phyloP scores from a whole-genome alignment of 2,329 filamentous ascomycete genomes.

The Xylaria sp. region DNA sequence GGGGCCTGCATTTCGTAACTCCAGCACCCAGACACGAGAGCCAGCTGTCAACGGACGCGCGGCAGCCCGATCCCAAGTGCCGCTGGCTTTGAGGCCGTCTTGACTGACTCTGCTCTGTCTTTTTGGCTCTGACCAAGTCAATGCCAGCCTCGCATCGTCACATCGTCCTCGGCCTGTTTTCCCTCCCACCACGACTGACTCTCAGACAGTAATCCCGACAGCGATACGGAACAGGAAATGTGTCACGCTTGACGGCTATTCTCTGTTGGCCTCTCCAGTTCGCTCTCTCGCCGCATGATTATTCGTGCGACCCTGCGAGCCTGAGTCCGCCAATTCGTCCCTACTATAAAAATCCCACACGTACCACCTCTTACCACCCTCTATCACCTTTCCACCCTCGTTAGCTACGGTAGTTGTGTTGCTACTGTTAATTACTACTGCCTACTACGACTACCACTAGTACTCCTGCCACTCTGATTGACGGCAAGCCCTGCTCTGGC shows the following conservation, averaged over 20 bases:
- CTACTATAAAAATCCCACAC: constrained; percentile 2
- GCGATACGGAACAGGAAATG: background rate
- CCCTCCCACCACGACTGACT: constrained; percentile 8
- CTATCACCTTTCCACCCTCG: too few species aligned
- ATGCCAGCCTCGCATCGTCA: constrained; percentile 20
- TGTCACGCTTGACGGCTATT: constrained; percentile 4
- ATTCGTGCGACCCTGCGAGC: constrained; percentile 14
- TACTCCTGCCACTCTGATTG: constrained; percentile 22
- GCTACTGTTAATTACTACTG: constrained; percentile 7
- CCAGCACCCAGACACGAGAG: background rate
- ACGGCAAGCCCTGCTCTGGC: constrained; percentile 25
- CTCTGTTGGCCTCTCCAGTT: constrained; percentile 5
- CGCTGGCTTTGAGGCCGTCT: background rate
- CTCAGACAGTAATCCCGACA: background rate
- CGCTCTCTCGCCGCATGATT: constrained; percentile 11
- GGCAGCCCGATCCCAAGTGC: constrained; percentile 7
- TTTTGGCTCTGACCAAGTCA: constrained; percentile 1
- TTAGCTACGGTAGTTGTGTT: constrained; percentile 4
- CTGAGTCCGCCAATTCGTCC: constrained; percentile 17
- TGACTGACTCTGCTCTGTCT: background rate
- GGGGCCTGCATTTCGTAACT: constrained; percentile 10
- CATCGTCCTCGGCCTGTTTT: constrained; percentile 8
- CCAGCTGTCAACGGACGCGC: constrained; percentile 11
- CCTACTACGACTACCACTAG: background rate
- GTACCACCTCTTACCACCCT: constrained; percentile 11